Percentiles rank a stretch among this genome's conserved stretches.
phyloP scores from a whole-genome alignment of 2,329 filamentous ascomycete species.

The Colletotrichum sp. region DNA sequence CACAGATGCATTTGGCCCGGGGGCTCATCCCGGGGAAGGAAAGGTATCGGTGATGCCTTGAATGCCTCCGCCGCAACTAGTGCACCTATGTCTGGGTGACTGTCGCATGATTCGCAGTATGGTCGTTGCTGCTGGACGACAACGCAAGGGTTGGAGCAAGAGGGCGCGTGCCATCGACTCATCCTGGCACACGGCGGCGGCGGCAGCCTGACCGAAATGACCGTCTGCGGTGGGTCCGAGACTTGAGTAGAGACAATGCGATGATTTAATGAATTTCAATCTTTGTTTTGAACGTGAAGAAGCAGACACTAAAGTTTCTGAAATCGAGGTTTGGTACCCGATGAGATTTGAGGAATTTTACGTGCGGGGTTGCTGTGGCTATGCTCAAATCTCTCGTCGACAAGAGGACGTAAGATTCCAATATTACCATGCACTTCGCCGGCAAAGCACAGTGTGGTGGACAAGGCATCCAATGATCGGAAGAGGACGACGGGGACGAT shows the following conservation, averaged over 20 bases:
- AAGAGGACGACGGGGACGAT: too few relatives aligned
- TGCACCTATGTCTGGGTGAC: rapidly evolving
- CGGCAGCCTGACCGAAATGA: too few relatives aligned
- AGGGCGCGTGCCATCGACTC: not conserved
- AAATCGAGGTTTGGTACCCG: too few relatives aligned
- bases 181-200: rapidly evolving
- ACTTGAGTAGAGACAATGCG: too few relatives aligned
- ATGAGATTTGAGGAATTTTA: not conserved
- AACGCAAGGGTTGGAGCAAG: rapidly evolving
- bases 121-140: not conserved
- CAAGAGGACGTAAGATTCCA: not conserved
- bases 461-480: not conserved
- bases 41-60: rapidly evolving
- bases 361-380: not conserved
- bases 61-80: rapidly evolving
- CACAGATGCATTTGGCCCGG: rapidly evolving
- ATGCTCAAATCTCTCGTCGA: not conserved
- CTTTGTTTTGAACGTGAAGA: too few relatives aligned
- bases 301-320: too few relatives aligned
- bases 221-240: too few relatives aligned
- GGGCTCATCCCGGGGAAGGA: not conserved
- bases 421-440: not conserved
- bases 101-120: not conserved
- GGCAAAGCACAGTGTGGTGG: not conserved
- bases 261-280: too few relatives aligned